Conservation (phyloP, 225 moss, liverwort and hornwort species). For the Marchantia polymorpha region DNA sequence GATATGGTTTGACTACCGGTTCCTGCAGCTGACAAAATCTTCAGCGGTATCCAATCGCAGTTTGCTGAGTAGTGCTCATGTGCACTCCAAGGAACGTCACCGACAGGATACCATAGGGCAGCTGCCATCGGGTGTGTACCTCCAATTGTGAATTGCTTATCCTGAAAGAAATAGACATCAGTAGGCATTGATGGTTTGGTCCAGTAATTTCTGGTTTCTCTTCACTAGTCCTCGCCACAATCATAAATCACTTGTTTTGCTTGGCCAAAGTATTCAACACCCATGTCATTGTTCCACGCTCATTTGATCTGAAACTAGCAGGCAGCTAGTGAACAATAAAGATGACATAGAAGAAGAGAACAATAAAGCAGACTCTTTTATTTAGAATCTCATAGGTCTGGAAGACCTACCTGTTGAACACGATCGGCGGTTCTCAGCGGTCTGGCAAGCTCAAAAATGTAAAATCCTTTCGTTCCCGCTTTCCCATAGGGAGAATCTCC, state of each 20-base stretch:
- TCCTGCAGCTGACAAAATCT: conserved; percentile 46
- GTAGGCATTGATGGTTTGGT: neutral
- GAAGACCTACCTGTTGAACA: conserved; percentile 65
- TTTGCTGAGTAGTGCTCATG: conserved; percentile 80
- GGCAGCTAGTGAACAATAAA: neutral
- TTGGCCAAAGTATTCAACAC: neutral
- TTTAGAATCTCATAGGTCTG: too few species aligned
- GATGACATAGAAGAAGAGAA: neutral
- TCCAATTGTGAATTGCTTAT: conserved; percentile 87
- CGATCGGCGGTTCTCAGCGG: conserved; percentile 83
- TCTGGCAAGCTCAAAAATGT: conserved; percentile 86
- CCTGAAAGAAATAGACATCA: conserved; percentile 41
- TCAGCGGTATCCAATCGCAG: conserved; percentile 85
- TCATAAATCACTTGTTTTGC: too few species aligned
- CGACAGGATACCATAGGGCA: conserved; percentile 81
- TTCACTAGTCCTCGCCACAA: too few species aligned
- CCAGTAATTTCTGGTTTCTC: too few species aligned
- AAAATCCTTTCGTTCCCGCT: conserved; percentile 59
- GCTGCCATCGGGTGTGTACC: conserved; percentile 57
- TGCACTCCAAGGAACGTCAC: conserved; percentile 46
- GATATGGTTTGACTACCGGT: neutral
- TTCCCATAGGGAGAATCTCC: conserved; percentile 68
- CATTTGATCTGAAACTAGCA: neutral
- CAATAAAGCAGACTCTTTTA: too few species aligned
- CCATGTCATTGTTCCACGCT: neutral